Percentiles rank a stretch among this genome's conserved stretches.
These are phyloP conservation scores for Xylaria scruposa DNA, from an alignment of 495 filamentous ascomycete species.

Conservation along the genomic window DNA sequence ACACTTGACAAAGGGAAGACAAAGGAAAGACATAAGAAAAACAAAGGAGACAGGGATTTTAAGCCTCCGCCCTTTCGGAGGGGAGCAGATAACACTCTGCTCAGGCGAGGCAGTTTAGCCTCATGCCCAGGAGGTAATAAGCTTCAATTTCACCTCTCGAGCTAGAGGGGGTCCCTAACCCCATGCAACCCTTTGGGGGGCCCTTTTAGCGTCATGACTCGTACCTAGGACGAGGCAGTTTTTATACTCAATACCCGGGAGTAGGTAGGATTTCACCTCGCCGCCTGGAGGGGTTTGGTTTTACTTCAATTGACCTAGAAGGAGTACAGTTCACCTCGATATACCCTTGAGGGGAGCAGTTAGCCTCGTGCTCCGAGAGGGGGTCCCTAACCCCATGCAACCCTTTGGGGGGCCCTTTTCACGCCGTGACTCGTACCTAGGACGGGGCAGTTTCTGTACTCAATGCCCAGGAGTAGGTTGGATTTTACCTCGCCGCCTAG, in stretches of 20 bases:
- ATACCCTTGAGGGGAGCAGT: neutral
- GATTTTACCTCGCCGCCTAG: neutral
- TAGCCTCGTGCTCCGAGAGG: neutral
- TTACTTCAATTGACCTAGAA: slow-evolving; percentile 1
- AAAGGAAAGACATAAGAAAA: neutral
- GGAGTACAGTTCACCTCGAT: slow-evolving; percentile 2
- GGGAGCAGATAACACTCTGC: neutral
- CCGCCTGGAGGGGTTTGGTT: neutral
- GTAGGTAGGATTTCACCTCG: neutral
- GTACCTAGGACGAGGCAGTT: neutral
- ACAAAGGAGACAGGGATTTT: neutral
- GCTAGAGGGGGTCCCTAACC: neutral
- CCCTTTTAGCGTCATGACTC: neutral
- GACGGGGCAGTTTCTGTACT: neutral
- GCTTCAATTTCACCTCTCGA: neutral
- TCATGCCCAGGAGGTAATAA: neutral
- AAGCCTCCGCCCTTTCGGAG: neutral
- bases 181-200: neutral
- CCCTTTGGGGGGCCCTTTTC: neutral
- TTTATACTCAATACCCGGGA: neutral
- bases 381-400: neutral
- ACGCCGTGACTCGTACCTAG: neutral
- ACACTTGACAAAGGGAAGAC: neutral
- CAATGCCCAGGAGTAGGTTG: neutral
- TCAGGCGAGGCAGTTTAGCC: neutral